These are phyloP conservation scores for Ophiostoma australiae DNA, from an alignment of 2,329 filamentous ascomycete genomes.

Conservation along the genomic window DNA sequence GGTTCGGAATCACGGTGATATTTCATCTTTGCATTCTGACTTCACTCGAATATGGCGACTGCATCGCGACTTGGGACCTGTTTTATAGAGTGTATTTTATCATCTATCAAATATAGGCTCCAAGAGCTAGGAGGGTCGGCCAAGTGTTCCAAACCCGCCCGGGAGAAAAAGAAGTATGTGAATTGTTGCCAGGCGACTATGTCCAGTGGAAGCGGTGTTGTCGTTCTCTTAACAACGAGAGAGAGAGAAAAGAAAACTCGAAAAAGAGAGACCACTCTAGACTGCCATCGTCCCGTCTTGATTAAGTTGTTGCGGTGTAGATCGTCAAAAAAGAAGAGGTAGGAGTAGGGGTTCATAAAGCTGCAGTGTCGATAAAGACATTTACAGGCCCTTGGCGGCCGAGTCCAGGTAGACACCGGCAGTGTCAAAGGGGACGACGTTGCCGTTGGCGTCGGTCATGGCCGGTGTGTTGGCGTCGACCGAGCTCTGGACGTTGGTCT, in stretches of 20 bases:
- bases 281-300: slow-evolving; percentile 3
- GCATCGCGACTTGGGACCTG: background rate
- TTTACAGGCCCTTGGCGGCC: slow-evolving; percentile 4
- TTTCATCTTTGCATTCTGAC: too few relatives aligned
- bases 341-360: background rate
- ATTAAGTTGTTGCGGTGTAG: background rate
- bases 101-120: slow-evolving; percentile 14
- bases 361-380: background rate
- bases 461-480: slow-evolving; percentile 39
- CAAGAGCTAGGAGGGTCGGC: background rate
- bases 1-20: too few relatives aligned
- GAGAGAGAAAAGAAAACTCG: background rate
- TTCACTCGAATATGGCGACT: background rate
- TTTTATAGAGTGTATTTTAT: slow-evolving; percentile 9
- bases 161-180: background rate
- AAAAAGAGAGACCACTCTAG: background rate
- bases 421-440: slow-evolving; percentile 44
- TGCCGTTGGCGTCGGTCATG: slow-evolving; percentile 45
- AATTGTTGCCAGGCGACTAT: background rate
- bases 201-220: background rate
- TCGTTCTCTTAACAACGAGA: background rate
- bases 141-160: background rate
- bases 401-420: slow-evolving; percentile 41
- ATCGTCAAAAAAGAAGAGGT: background rate
- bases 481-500: slow-evolving; percentile 26